Conservation (phyloP, 768 basidiomycete species). For the Suillus discolor region DNA sequence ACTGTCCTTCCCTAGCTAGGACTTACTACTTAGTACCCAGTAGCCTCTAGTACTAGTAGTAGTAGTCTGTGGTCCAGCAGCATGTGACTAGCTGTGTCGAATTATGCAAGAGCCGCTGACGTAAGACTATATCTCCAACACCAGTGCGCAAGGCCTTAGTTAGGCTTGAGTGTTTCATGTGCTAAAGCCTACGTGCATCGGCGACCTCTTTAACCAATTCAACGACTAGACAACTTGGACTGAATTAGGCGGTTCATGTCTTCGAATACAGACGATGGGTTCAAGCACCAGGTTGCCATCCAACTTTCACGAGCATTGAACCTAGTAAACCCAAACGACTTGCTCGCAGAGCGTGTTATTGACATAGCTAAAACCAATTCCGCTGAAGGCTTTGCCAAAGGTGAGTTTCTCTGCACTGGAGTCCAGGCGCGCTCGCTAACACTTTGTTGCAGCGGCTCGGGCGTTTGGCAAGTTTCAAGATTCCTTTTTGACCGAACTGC, state of each 20-base stretch:
- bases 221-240: background rate
- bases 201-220: background rate
- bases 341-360: conserved; percentile 76
- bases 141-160: background rate
- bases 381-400: conserved; percentile 65
- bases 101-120: background rate
- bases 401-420: conserved; percentile 38
- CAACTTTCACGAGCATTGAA: conserved; percentile 83
- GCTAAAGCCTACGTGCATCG: background rate
- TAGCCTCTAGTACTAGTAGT: too few species aligned
- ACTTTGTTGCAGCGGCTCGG: conserved; percentile 56
- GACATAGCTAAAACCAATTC: conserved; percentile 77
- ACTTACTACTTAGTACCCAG: background rate
- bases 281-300: conserved; percentile 71
- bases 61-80: too few species aligned
- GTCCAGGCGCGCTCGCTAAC: background rate
- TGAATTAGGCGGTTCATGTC: background rate
- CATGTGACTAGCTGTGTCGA: too few species aligned
- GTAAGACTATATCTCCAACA: background rate
- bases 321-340: conserved; percentile 78
- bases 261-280: conserved; percentile 32
- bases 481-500: conserved; percentile 75
- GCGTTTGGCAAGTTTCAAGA: conserved; percentile 87
- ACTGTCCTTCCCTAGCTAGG: background rate
- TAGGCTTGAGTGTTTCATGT: background rate